Base-by-base conservation (phyloP, 805 yeast species). In the Saturnispora serradocipensis region DNA sequence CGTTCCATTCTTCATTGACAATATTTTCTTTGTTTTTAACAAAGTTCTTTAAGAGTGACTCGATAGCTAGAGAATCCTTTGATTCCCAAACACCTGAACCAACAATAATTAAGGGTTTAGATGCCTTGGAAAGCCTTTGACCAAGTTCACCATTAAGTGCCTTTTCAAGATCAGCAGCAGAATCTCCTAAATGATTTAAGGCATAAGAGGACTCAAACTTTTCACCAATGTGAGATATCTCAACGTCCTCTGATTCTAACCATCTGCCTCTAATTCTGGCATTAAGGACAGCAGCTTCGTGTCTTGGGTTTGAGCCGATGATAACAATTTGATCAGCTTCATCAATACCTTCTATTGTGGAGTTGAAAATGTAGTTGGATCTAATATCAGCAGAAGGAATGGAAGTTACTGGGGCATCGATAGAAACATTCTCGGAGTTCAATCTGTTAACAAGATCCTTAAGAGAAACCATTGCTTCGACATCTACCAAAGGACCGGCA, bases 221-320 rank as follows among this genome's bases (percentile, higher is more conserved):
- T 67, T 84, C 83, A 60, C 96, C 96, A 57, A 87, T 78, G 42
- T 80, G 81, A 56, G 82, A 82, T 56, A 88, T 71, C 59, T 86
- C 85, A 61, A 86, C 75, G 59, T 75, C 71, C 50, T 60, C 55
- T 38, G 81, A 76, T 59, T 82, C 73, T 63, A 87, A 73, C 93
- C 91, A 87, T 54, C 77, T 81, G 66, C 81, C 84, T 74, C 96
- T 80, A 60, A 87, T 82, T 69, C 95, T 79, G 42, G 91, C 80
- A 67, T 87, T 87, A 61, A 87, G 74, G 16, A 88, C 95, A 43
- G 95, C 88, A 53, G 95, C 96, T 72, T 87, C 96, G 64, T 78
- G 88, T 65, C 96, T 78, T 53, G 95, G 95, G 73, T 87, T 87
- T 45, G 96, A 81, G 56, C 96, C 96, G 53, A 87, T 78, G 54